phyloP scores from a whole-genome alignment of 768 basidiomycete genomes.

The Chalciporus sphaerocephalus region DNA sequence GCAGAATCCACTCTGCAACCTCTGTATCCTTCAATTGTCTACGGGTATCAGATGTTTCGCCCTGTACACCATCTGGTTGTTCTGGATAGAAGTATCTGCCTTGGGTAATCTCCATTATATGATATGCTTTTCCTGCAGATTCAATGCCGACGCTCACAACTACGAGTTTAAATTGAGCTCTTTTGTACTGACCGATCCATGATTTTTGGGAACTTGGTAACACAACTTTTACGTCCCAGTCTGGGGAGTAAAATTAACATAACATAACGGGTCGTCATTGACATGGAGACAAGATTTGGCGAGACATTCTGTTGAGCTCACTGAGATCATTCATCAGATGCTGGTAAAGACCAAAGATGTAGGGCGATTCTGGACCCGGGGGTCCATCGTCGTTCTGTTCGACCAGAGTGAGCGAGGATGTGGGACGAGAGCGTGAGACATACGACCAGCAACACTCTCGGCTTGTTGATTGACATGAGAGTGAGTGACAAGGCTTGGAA shows the following conservation, averaged over 20 bases:
- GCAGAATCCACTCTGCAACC: conserved; percentile 84
- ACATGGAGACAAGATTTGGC: conserved; percentile 2
- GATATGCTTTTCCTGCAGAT: conserved; percentile 67
- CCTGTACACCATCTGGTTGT: conserved; percentile 55
- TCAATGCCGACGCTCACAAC: not conserved
- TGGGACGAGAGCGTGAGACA: conserved; percentile 3
- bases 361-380: conserved; percentile 68
- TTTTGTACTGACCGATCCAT: conserved; percentile 65
- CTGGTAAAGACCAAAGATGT: conserved; percentile 65
- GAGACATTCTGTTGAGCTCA: conserved; percentile 27
- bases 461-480: conserved; percentile 11
- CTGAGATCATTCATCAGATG: conserved; percentile 58
- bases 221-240: conserved; percentile 78
- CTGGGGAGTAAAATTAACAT: conserved; percentile 31
- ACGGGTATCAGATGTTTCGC: conserved; percentile 58
- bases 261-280: conserved; percentile 10
- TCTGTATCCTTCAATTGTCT: conserved; percentile 74
- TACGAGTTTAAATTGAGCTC: not conserved
- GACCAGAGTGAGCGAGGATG: not conserved
- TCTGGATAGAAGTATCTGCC: conserved; percentile 77
- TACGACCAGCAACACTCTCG: conserved; percentile 44
- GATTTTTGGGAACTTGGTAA: conserved; percentile 79
- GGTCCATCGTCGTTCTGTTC: conserved; percentile 82
- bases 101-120: conserved; percentile 66
- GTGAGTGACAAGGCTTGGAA: not conserved